Base-by-base conservation (phyloP, 257 asterid species). In the Galeopsis tetrahit region DNA sequence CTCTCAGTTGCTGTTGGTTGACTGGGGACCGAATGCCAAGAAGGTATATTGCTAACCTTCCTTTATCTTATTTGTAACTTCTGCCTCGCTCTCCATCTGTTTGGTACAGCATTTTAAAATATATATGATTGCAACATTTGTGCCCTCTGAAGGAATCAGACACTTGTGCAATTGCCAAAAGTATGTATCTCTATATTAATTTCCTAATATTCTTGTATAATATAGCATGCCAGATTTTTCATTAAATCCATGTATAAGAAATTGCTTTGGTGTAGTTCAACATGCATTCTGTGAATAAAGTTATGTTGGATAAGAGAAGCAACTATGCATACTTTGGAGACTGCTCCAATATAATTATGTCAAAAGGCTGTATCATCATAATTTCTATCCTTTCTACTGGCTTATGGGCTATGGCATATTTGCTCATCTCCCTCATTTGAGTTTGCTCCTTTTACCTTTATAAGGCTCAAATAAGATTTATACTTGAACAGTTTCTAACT, bases 1-100 rank as follows among this genome's bases (percentile, higher is more conserved):
- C 70, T 78, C 80, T 78, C 82, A 73, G 87, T 82, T 81, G 79
- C 79, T 85, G 85, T 80, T 83, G 87, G 86, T 82, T 61, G 83
- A 75, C 70, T 79, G 85, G 75, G 82, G 80, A 35, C 7, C 31
- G 4, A 55, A 73, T 69, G 31, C 68, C 62, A 28, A 34, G 76
- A 71, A 85, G 90, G 87, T 85, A 82, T 75, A 84, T 70, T 21
- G 15, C 84, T 70, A 46, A 66, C 80, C 75, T 74, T 75, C 55
- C 66, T 81, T 43, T 39, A 76, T 42, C 33, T 68, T 57, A 64
- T 52, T 17, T 39, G 68, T 72, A 46, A 73, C 71, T 33, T 15
- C 44, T 49, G 53, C 56, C 55, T 6, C 13, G 39, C 32, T 39
- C 64, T 36, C 58, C 36, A 68, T 71, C 21, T 56, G 7, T 52